These are phyloP conservation scores for Solidago caesia DNA, from an alignment of 129 eudicot species.

Conservation along the genomic window DNA sequence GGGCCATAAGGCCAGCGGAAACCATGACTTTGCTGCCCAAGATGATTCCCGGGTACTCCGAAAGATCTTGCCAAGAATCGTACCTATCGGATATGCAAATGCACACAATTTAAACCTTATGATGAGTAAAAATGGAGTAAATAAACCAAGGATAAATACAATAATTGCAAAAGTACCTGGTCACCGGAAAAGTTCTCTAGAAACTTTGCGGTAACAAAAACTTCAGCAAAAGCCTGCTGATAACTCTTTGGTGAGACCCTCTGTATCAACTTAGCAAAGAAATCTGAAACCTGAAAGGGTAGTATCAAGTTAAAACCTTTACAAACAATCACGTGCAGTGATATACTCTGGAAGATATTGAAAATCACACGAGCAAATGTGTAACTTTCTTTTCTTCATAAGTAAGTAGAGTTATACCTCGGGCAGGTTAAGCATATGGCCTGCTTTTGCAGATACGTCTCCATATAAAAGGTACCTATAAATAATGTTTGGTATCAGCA, in stretches of 20 bases:
- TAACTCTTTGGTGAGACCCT: constrained; percentile 97
- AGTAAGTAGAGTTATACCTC: constrained; percentile 38
- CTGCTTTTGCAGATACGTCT: constrained; percentile 82
- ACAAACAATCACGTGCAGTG: neutral
- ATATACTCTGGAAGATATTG: neutral
- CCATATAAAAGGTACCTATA: constrained; percentile 84
- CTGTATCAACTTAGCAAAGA: constrained; percentile 78
- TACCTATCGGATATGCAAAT: constrained; percentile 48
- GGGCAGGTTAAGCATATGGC: constrained; percentile 65
- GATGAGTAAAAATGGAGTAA: neutral
- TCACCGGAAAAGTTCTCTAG: constrained; percentile 88
- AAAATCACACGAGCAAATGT: neutral
- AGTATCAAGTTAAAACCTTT: neutral
- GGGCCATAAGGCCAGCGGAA: constrained; percentile 99
- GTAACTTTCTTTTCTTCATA: neutral
- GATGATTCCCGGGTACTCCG: constrained; percentile 94
- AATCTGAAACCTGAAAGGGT: constrained; percentile 65
- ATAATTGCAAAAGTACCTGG: constrained; percentile 45
- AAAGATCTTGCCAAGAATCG: constrained; percentile 94
- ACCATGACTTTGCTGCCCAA: constrained; percentile 99
- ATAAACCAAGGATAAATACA: neutral
- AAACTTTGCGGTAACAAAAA: constrained; percentile 76
- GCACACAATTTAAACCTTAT: neutral
- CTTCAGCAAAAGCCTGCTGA: constrained; percentile 86
- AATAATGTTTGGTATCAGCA: neutral